Conservation (phyloP, 2,329 filamentous ascomycete species). For the Apiospora saccharicola region DNA sequence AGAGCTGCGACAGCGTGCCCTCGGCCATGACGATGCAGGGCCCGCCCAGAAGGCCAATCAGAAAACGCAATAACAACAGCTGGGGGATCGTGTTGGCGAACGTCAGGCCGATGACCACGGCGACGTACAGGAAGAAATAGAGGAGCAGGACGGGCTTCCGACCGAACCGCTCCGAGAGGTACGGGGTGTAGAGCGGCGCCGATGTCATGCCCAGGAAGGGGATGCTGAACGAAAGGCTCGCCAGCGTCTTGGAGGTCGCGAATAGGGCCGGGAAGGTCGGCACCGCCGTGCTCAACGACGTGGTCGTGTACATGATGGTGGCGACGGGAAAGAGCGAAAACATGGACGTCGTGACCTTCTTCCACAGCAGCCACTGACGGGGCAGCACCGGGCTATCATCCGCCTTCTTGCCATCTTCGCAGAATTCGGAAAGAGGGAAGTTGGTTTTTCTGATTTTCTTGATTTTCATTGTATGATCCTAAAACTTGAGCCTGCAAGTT, state of each 20-base stretch:
- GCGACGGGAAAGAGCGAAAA: background rate
- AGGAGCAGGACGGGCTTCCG: slow-evolving; percentile 49
- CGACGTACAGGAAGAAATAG: slow-evolving; percentile 42
- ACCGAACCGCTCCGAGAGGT: slow-evolving; percentile 45
- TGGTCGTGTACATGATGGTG: slow-evolving; percentile 24
- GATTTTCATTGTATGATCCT: background rate
- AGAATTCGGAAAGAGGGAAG: background rate
- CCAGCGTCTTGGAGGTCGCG: slow-evolving; percentile 14
- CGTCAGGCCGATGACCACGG: slow-evolving; percentile 49
- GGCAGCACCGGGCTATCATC: background rate
- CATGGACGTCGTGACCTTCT: slow-evolving; percentile 2
- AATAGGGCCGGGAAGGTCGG: slow-evolving; percentile 5
- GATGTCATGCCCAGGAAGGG: slow-evolving; percentile 26
- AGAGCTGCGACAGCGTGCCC: slow-evolving; percentile 44
- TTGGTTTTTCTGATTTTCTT: background rate
- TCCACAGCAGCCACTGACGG: background rate
- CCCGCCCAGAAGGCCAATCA: slow-evolving; percentile 43
- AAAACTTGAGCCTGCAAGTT: background rate
- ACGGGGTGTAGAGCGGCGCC: slow-evolving; percentile 24
- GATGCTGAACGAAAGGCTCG: slow-evolving; percentile 24
- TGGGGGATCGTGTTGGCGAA: slow-evolving; percentile 42
- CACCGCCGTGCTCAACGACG: slow-evolving; percentile 16
- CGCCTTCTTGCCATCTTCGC: background rate
- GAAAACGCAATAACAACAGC: slow-evolving; percentile 49
- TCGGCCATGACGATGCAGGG: slow-evolving; percentile 40